Evolutionary conservation across 2,329 filamentous ascomycete genomes (phyloP).

Genomic region (Aspergillus bombycis): DNA sequence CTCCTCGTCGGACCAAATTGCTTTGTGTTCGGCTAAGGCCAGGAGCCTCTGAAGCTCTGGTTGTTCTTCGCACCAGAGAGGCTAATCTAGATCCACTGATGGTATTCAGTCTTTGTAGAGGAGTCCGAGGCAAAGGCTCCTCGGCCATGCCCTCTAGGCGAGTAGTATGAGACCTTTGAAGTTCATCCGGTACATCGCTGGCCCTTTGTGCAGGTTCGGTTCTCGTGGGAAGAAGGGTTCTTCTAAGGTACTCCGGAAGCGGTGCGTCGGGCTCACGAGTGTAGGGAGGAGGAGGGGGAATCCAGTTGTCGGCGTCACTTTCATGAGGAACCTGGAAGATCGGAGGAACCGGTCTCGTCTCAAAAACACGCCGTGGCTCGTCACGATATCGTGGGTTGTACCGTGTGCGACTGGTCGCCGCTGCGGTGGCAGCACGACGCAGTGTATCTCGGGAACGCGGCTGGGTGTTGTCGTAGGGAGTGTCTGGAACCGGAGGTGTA

Average conservation of each 20-base stretch:
- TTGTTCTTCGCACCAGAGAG: constrained; percentile 22
- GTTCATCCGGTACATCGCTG: constrained; percentile 15
- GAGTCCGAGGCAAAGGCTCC: constrained; percentile 25
- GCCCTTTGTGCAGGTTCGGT: constrained; percentile 21
- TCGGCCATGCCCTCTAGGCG: constrained; percentile 28
- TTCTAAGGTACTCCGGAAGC: constrained; percentile 42
- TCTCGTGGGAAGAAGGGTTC: constrained; percentile 35
- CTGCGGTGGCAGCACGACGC: constrained; percentile 72
- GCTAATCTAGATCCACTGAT: constrained; percentile 26
- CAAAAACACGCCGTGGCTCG: constrained; percentile 47
- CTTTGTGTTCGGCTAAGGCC: constrained; percentile 18
- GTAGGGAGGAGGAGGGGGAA: constrained; percentile 81
- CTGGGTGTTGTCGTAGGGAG: constrained; percentile 72
- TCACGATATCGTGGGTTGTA: constrained; percentile 56
- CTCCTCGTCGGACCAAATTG: constrained; percentile 17
- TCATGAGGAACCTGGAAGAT: constrained; percentile 72
- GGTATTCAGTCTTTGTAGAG: constrained; percentile 32
- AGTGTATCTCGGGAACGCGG: constrained; percentile 72
- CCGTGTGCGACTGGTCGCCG: constrained; percentile 70
- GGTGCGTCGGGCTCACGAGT: constrained; percentile 38
- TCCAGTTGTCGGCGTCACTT: constrained; percentile 87
- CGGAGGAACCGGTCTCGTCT: constrained; percentile 13
- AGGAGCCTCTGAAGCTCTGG: constrained; percentile 21
- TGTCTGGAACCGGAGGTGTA: constrained; percentile 64
- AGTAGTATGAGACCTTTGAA: constrained; percentile 30